These are phyloP conservation scores for Pharus latifolius DNA, from an alignment of 176 grass and related monocot species.

Conservation along the genomic window DNA sequence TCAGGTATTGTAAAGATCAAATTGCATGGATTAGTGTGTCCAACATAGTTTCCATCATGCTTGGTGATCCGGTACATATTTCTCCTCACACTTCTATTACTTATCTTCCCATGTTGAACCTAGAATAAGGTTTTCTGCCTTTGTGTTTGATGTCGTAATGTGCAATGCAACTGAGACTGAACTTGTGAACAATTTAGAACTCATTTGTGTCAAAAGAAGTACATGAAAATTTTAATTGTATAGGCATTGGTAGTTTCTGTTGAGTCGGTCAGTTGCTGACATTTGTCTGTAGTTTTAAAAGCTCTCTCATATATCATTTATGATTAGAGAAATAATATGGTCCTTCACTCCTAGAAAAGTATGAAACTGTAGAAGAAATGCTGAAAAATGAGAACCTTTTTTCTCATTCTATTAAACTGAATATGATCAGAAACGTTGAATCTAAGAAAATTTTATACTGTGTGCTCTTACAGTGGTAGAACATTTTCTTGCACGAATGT, in stretches of 20 bases:
- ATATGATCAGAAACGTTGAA: not conserved
- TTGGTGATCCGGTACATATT: conserved; percentile 13
- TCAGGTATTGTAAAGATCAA: not conserved
- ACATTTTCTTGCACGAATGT: not conserved
- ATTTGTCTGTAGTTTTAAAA: no score
- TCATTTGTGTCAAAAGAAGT: no score
- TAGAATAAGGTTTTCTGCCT: not conserved
- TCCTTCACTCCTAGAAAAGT: not conserved
- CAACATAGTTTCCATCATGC: not conserved
- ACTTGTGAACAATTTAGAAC: no score
- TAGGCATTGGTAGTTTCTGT: no score
- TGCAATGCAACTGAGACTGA: no score
- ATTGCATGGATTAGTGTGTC: not conserved
- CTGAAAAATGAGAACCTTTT: not conserved
- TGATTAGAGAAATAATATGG: no score
- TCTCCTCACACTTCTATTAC: conserved; percentile 5
- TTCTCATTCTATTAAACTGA: not conserved
- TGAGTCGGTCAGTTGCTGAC: no score
- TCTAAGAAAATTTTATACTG: not conserved
- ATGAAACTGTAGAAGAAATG: not conserved
- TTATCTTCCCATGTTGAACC: not conserved
- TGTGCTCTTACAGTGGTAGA: not conserved
- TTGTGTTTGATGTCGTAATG: not conserved
- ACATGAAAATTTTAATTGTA: no score
- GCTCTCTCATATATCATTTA: no score